Percentiles rank a stretch among this genome's conserved stretches.
phyloP scores from a whole-genome alignment of 371 early-diverging fungal genomes.

The Parasitella parasitica region DNA sequence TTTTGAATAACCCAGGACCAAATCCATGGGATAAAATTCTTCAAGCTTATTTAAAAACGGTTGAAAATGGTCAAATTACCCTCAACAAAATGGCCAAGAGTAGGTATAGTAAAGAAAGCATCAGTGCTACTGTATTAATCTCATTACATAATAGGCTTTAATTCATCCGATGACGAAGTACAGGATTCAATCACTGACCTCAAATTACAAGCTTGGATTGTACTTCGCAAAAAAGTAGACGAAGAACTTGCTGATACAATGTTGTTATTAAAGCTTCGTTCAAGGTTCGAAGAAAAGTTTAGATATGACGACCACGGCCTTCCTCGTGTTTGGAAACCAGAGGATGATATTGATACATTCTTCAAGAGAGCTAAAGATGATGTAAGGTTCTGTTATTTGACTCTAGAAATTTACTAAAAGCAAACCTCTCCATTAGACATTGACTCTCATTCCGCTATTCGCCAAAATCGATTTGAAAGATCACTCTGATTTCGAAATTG shows the following conservation, averaged over 20 bases:
- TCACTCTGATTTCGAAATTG: constrained; percentile 40
- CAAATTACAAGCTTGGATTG: constrained; percentile 72
- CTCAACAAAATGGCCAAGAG: constrained; percentile 18
- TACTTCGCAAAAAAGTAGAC: constrained; percentile 68
- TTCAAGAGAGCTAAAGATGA: constrained; percentile 76
- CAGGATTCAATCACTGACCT: constrained; percentile 49
- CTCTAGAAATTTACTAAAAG: neutral
- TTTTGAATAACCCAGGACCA: constrained; percentile 66
- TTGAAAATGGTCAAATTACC: constrained; percentile 20
- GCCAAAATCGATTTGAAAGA: constrained; percentile 54
- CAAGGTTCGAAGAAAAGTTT: constrained; percentile 85
- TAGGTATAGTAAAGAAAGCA: neutral
- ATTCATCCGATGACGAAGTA: constrained; percentile 52
- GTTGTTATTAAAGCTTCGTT: constrained; percentile 75
- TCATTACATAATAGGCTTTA: constrained; percentile 50
- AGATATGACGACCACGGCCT: constrained; percentile 90
- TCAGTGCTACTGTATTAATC: neutral
- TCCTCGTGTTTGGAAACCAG: constrained; percentile 93
- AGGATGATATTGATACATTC: constrained; percentile 89
- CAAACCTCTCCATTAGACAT: constrained; percentile 34
- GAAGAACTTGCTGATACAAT: constrained; percentile 83
- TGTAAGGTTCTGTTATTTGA: constrained; percentile 19
- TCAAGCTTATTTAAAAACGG: constrained; percentile 52
- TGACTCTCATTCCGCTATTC: constrained; percentile 65
- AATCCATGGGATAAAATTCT: constrained; percentile 78